Percentiles rank a stretch among this genome's conserved stretches.
Conservation (phyloP, 148 eudicot genomes). For the Vaccinium macrocarpon region DNA sequence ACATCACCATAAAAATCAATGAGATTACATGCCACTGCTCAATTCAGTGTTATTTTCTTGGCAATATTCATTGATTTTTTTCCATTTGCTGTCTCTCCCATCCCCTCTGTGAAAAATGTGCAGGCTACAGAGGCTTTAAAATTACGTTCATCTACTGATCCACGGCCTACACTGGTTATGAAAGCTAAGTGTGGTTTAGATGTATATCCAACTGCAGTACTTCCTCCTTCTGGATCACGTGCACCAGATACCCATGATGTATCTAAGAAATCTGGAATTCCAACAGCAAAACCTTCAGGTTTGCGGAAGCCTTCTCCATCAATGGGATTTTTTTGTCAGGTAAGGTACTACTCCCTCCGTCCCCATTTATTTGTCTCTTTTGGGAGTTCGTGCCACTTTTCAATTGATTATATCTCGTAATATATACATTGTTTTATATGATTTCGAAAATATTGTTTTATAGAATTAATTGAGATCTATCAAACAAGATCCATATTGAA, state of each 20-base stretch:
- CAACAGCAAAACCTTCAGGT: constrained; percentile 66
- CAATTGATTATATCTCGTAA: too few species aligned
- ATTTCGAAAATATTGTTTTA: too few species aligned
- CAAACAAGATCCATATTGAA: too few species aligned
- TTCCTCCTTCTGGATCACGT: constrained; percentile 22
- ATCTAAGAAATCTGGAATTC: constrained; percentile 26
- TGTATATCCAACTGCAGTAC: constrained; percentile 26
- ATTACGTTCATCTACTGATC: constrained; percentile 25
- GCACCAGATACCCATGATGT: constrained; percentile 29
- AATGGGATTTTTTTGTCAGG: constrained; percentile 83
- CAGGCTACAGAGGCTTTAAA: constrained; percentile 34
- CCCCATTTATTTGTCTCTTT: too few species aligned
- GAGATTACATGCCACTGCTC: background rate
- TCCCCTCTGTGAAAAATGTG: background rate
- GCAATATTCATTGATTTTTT: background rate
- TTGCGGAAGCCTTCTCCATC: constrained; percentile 96
- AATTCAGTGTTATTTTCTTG: background rate
- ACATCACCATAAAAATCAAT: background rate
- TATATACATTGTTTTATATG: too few species aligned
- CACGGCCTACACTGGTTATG: constrained; percentile 20
- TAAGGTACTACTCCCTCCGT: constrained; percentile 30
- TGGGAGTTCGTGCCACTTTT: too few species aligned
- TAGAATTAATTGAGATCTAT: too few species aligned
- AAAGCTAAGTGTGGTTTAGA: constrained; percentile 29
- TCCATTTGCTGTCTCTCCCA: background rate